Base-by-base conservation (phyloP, 148 eudicot genomes). In the Rhododendron ovatum region DNA sequence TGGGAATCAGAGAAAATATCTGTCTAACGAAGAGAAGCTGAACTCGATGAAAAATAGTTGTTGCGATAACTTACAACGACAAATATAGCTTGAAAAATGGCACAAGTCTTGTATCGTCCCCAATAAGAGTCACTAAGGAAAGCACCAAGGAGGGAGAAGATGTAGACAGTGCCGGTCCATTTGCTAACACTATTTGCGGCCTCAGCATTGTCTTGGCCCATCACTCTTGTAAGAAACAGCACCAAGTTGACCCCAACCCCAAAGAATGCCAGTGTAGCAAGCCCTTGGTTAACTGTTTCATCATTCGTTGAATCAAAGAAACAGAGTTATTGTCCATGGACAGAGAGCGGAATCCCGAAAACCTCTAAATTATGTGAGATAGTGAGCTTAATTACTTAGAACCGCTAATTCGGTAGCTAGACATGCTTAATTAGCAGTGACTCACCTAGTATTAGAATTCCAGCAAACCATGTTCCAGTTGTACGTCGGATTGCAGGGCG, bases 51-150 rank as follows among this genome's bases (percentile, higher is more conserved):
- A 24, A 61, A 41, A 63, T n/a, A 65, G 9, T 65, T 18, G 33
- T 30, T 13, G 7, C 2, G 26, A 26, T 10, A 24, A 47, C 37
- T 89, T 92, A 94, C 98, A 30, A 30, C 30, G 30, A 30, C 30
- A 74, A 93, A 94, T 48, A 94, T 91, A 85, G 88, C 88, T 85
- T 94, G 98, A 57, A 94, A 94, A 39, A 94, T 86, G 85, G 95
- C 92, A 87, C 98, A 94, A 26, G 93, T 91, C 28, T 88, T 93
- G 91, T 90, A 94, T 81, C 98, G 81, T 11, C 98, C 98, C 98
- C 93, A 94, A 63, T 94, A 94, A 59, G 98, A 94, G 74, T 94
- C 98, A 77, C 98, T 94, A 30, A 93, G 94, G 88, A 94, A 92
- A 17, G 95, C 95, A 57, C 98, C 98, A 28, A 92, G 80, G 30